A percentile compares a stretch with the other conserved stretches of the same genome.
Evolutionary conservation across 2,329 filamentous ascomycete genomes (phyloP).

Genomic region (Dissoconium aciculare): DNA sequence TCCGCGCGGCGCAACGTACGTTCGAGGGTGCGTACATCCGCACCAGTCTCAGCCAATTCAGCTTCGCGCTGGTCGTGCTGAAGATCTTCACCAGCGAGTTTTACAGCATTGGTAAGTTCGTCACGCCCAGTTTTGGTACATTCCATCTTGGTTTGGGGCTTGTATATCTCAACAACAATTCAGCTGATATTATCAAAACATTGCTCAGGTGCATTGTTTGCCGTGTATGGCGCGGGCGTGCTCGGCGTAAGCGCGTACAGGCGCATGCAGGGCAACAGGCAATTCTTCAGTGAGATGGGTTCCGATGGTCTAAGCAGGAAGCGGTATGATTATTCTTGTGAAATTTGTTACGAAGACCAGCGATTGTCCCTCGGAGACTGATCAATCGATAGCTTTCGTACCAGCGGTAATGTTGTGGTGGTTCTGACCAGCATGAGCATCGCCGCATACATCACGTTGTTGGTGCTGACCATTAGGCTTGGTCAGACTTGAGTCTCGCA

Average conservation of each 20-base stretch:
- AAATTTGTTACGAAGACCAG: too few species aligned
- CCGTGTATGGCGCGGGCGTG: slow-evolving; percentile 75
- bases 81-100: slow-evolving; percentile 97
- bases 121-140: too few species aligned
- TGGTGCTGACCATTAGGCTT: slow-evolving; percentile 43
- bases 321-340: slow-evolving; percentile 15
- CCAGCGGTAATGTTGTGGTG: slow-evolving; percentile 51
- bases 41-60: slow-evolving; percentile 87
- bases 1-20: slow-evolving; percentile 85
- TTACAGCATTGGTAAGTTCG: slow-evolving; percentile 65
- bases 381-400: slow-evolving; percentile 38
- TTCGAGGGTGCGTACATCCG: slow-evolving; percentile 96
- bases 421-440: slow-evolving; percentile 47
- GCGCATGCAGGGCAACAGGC: slow-evolving; percentile 78
- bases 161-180: too few species aligned
- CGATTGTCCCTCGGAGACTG: too few species aligned
- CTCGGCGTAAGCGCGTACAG: slow-evolving; percentile 72
- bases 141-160: too few species aligned
- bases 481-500: too few species aligned
- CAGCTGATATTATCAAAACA: too few species aligned
- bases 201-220: slow-evolving; percentile 57
- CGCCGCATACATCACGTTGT: slow-evolving; percentile 45
- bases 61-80: slow-evolving; percentile 82
- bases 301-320: slow-evolving; percentile 46
- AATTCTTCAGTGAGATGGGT: slow-evolving; percentile 63